Conservation (phyloP, 2,329 filamentous ascomycete species). For the Verticillium nubilum region DNA sequence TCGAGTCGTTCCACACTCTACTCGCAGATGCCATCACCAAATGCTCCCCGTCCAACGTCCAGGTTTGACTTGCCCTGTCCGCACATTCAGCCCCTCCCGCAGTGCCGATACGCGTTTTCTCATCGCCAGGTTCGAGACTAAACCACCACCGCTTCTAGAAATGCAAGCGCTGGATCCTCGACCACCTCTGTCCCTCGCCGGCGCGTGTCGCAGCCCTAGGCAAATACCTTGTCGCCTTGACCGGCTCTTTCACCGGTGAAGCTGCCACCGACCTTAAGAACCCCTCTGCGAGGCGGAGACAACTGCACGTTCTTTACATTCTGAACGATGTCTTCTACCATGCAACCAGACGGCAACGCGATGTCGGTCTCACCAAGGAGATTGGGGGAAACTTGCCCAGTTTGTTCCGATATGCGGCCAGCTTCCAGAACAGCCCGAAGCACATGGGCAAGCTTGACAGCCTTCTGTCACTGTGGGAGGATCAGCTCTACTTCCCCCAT, state of each 20-base stretch:
- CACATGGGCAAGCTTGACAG: slow-evolving; percentile 59
- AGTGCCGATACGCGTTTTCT: slow-evolving; percentile 8
- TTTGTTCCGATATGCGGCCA: slow-evolving; percentile 54
- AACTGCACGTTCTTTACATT: slow-evolving; percentile 72
- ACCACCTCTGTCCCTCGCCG: slow-evolving; percentile 63
- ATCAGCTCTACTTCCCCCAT: slow-evolving; percentile 54
- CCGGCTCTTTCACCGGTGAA: slow-evolving; percentile 45
- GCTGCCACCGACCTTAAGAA: slow-evolving; percentile 7
- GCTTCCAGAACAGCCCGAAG: slow-evolving; percentile 56
- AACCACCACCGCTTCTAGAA: slow-evolving; percentile 51
- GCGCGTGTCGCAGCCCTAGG: slow-evolving; percentile 62
- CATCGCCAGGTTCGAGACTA: slow-evolving; percentile 20
- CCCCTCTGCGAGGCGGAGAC: slow-evolving; percentile 60
- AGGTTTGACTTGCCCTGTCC: slow-evolving; percentile 59
- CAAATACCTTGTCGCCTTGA: slow-evolving; percentile 69
- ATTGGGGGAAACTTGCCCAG: slow-evolving; percentile 55
- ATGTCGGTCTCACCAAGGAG: slow-evolving; percentile 46
- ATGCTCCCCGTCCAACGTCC: slow-evolving; percentile 77
- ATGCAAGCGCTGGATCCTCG: slow-evolving; percentile 82
- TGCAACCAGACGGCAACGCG: slow-evolving; percentile 44
- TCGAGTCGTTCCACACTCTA: slow-evolving; percentile 62
- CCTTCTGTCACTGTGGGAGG: slow-evolving; percentile 66
- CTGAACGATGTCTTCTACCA: slow-evolving; percentile 76
- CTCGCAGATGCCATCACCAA: slow-evolving; percentile 60
- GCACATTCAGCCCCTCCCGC: neutral